Base-by-base conservation (phyloP, 1,284 basidiomycete genomes). In the Xerocomus nothofagi region DNA sequence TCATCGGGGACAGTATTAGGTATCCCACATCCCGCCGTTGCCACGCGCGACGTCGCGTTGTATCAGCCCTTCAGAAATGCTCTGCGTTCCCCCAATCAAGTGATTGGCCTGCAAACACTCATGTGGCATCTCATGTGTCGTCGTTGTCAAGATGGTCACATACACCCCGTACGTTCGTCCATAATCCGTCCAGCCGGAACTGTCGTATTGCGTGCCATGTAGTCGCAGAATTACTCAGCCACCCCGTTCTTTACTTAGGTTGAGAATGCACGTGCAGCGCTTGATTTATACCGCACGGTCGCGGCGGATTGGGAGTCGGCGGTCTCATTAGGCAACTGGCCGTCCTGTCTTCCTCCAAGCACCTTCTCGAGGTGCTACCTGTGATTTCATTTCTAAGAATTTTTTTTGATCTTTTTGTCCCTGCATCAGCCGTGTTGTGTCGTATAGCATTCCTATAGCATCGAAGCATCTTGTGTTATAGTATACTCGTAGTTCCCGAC, bases 61-160 rank as follows among this genome's bases (percentile, higher is more conserved):
- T 91, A 89, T 68, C 80, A 83, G 72, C 88, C 88, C 1, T 91
- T 90, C 62, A 78, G 86, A 61, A 84, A 81, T 47, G 77, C 84
- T 1, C 70, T 91, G 42, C 78, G 78, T 29, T 78, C 77, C 17
- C 79, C 82, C 8, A 80, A 82, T 57, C 82, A 86, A 56, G 66
- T 80, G 38, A 71, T 88, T 53, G 87, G 89, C 27, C 73, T 91
- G 27, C 84, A 81, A 59, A 91, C 88, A 6, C 72, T 91, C 23
- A 78, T 83, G 63, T 90, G 86, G 85, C 84, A 84, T 58, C 75
- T 91, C 26, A 88, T 91, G 86, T 77, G 80, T 49, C 76, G 88
- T 53, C 77, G 82, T 30, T 84, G 86, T 60, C 84, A 87, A 63
- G 84, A 87, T 60, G 80, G 78, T 30, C 76, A 81, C 50, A 75